These are phyloP conservation scores for Cryphonectria carpinicola DNA, from an alignment of 2,329 filamentous ascomycete genomes.

Conservation along the genomic window DNA sequence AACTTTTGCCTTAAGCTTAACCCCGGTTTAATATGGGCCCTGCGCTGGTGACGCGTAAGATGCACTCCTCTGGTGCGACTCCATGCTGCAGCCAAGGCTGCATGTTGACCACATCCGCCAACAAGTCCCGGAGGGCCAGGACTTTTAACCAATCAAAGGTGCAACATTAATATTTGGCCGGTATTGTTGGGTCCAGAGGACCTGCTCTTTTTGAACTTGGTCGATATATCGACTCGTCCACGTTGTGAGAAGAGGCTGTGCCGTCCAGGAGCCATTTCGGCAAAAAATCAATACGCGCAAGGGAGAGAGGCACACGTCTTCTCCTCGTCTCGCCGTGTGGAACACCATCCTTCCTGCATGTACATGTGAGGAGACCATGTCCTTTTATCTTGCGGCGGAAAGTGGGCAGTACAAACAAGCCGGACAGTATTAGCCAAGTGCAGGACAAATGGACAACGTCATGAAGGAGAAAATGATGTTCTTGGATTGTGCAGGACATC, in stretches of 20 bases:
- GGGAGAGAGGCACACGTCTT: not conserved
- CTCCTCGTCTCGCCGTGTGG: not conserved
- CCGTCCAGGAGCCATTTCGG: not conserved
- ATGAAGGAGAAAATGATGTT: not conserved
- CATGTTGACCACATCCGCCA: not conserved
- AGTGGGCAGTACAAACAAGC: not conserved
- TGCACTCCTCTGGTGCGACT: constrained; percentile 6
- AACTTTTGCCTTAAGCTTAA: constrained; percentile 7
- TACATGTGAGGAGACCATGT: not conserved
- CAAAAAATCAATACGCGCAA: not conserved
- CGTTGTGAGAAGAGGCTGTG: not conserved
- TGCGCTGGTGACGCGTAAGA: constrained; percentile 12
- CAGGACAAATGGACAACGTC: not conserved
- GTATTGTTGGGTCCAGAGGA: not conserved
- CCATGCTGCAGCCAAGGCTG: constrained; percentile 17
- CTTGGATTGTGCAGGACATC: not conserved
- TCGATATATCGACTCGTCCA: not conserved
- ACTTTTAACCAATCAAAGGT: not conserved
- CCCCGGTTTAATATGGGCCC: not conserved
- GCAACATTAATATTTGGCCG: not conserved
- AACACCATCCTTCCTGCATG: not conserved
- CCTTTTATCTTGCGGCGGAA: not conserved
- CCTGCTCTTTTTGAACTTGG: constrained; percentile 11
- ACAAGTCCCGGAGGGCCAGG: not conserved
- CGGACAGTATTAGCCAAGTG: not conserved